These are phyloP conservation scores for Abelmoschus esculentus DNA, from an alignment of 345 rosid species.

Conservation along the genomic window DNA sequence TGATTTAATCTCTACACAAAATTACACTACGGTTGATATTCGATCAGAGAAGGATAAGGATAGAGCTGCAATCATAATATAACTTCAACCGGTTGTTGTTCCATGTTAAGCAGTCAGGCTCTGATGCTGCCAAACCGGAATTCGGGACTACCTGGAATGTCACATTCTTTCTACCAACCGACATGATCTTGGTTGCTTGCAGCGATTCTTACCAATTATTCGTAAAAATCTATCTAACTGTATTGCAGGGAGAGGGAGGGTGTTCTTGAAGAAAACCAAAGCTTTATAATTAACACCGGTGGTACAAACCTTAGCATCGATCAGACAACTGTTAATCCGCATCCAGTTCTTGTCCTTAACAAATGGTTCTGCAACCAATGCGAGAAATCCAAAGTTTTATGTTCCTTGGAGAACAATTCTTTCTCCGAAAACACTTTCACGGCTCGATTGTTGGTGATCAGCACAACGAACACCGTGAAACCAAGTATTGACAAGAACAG, in stretches of 20 bases:
- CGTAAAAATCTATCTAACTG: background rate
- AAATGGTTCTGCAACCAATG: constrained; percentile 13
- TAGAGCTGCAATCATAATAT: constrained; percentile 44
- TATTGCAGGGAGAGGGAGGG: constrained; percentile 9
- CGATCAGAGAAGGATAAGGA: background rate
- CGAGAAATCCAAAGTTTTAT: constrained; percentile 15
- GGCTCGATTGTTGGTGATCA: constrained; percentile 6
- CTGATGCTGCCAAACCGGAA: background rate
- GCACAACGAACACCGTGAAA: constrained; percentile 10
- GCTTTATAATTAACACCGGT: background rate
- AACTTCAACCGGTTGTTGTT: constrained; percentile 33
- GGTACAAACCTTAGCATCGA: constrained; percentile 19
- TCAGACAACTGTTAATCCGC: constrained; percentile 23
- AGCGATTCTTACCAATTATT: constrained; percentile 17
- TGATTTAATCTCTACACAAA: constrained; percentile 44
- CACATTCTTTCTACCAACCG: constrained; percentile 35
- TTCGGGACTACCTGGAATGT: constrained; percentile 32
- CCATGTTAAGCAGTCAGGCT: constrained; percentile 44
- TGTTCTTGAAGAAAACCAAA: background rate
- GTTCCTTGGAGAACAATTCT: background rate
- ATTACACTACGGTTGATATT: constrained; percentile 60
- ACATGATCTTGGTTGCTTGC: constrained; percentile 55
- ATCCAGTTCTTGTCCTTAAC: constrained; percentile 15
- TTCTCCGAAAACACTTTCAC: constrained; percentile 2
- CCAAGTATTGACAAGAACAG: background rate